Percentiles rank a stretch among this genome's conserved stretches.
Conservation (phyloP, 441 rosid genomes). For the Pelargonium myrrhifolium region DNA sequence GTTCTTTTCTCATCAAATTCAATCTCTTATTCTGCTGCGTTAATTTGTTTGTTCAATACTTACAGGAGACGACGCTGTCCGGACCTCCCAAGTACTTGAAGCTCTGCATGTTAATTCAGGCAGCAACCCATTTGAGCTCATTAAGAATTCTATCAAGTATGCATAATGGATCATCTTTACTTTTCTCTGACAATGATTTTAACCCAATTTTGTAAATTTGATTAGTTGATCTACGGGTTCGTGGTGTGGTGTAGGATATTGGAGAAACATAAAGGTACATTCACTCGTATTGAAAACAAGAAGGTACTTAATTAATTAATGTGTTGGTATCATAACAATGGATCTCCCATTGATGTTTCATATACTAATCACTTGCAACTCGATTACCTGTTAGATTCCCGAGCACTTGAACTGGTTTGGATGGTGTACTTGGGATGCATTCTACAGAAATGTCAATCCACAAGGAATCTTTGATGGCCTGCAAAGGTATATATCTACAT, state of each 20-base stretch:
- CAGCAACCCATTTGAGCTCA: slow-evolving; percentile 15
- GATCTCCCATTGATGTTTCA: background rate
- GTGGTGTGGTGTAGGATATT: slow-evolving; percentile 8
- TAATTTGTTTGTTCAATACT: background rate
- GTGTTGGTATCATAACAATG: background rate
- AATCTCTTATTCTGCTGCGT: background rate
- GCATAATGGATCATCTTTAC: background rate
- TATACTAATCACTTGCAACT: no score
- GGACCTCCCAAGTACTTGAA: slow-evolving; percentile 8
- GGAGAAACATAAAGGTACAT: slow-evolving; percentile 14
- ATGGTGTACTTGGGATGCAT: slow-evolving; percentile 22
- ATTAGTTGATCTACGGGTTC: background rate
- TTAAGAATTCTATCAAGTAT: slow-evolving; percentile 14
- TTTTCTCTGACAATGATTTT: no score
- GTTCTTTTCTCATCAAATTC: background rate
- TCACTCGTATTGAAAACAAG: slow-evolving; percentile 14
- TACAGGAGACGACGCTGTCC: slow-evolving; percentile 15
- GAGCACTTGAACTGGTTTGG: slow-evolving; percentile 15
- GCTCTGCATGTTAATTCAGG: slow-evolving; percentile 11
- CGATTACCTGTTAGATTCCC: slow-evolving; percentile 8
- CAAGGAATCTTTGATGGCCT: slow-evolving; percentile 17
- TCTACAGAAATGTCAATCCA: slow-evolving; percentile 10
- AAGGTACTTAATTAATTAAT: slow-evolving; percentile 10
- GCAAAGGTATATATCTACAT: slow-evolving; percentile 10
- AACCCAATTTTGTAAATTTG: background rate